These are phyloP conservation scores for Scheffersomyces cryptocercus DNA, from an alignment of 1,139 yeast species.

Conservation along the genomic window DNA sequence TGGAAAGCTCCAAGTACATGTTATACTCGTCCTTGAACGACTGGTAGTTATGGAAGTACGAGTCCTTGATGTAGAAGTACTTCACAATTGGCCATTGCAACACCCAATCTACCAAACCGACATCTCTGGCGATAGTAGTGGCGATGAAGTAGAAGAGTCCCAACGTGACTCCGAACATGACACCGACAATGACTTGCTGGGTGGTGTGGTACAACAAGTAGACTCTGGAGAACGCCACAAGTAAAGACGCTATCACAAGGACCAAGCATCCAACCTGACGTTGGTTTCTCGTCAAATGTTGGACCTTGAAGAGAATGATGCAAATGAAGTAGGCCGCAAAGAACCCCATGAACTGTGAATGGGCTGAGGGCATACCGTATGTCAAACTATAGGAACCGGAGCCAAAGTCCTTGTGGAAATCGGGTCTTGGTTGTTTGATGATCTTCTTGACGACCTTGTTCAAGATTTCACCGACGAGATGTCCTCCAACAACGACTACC, in stretches of 20 bases:
- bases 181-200: slow-evolving; percentile 76
- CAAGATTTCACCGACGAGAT: slow-evolving; percentile 70
- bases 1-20: slow-evolving; percentile 6
- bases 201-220: slow-evolving; percentile 76
- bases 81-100: slow-evolving; percentile 49
- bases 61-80: slow-evolving; percentile 57
- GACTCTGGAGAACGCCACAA: slow-evolving; percentile 75
- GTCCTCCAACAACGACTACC: slow-evolving; percentile 82
- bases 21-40: slow-evolving; percentile 41
- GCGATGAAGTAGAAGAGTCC: slow-evolving; percentile 62
- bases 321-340: slow-evolving; percentile 66
- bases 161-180: slow-evolving; percentile 56
- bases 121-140: slow-evolving; percentile 54
- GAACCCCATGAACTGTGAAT: slow-evolving; percentile 93
- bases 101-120: slow-evolving; percentile 62
- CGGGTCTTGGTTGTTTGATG: slow-evolving; percentile 77
- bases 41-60: slow-evolving; percentile 45
- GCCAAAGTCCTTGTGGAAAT: slow-evolving; percentile 52
- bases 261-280: slow-evolving; percentile 23
- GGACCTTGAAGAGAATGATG: slow-evolving; percentile 30
- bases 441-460: slow-evolving; percentile 68
- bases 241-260: slow-evolving; percentile 31
- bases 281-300: slow-evolving; percentile 18
- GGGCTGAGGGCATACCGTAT: slow-evolving; percentile 98
- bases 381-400: slow-evolving; percentile 52